Conservation (phyloP, 2,329 filamentous ascomycete genomes). For the Fusarium sp. region DNA sequence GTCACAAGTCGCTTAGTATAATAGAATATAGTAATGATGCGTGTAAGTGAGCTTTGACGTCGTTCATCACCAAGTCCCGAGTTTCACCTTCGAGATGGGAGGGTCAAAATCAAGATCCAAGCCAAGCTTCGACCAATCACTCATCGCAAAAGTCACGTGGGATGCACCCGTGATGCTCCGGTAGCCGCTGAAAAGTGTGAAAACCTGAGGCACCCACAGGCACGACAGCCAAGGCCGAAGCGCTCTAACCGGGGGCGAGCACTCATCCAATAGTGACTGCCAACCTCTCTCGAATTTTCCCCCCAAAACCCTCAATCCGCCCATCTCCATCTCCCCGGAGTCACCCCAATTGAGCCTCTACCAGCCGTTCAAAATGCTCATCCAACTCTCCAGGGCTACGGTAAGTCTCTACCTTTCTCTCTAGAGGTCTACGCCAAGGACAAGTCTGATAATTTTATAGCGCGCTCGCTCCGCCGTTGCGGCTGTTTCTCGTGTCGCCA, state of each 20-base stretch:
- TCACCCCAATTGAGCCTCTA: conserved; percentile 60
- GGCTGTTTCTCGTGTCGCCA: conserved; percentile 59
- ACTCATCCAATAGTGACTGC: conserved; percentile 25
- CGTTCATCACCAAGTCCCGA: background rate
- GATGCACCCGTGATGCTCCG: conserved; percentile 28
- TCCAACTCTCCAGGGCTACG: conserved; percentile 65
- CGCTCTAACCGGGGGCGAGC: conserved; percentile 44
- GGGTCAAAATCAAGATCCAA: conserved; percentile 7
- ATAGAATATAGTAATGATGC: background rate
- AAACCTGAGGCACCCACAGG: conserved; percentile 32
- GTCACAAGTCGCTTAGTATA: background rate
- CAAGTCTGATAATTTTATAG: conserved; percentile 51
- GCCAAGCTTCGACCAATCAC: conserved; percentile 14
- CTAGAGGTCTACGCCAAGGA: background rate
- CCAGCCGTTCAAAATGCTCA: conserved; percentile 64
- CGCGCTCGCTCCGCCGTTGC: conserved; percentile 63
- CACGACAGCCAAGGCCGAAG: conserved; percentile 35
- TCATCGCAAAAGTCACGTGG: conserved; percentile 6
- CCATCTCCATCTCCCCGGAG: conserved; percentile 47
- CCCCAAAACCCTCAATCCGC: conserved; percentile 48
- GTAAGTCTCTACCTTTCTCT: conserved; percentile 54
- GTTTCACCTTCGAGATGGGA: background rate
- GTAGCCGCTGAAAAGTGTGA: background rate
- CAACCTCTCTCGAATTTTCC: conserved; percentile 57
- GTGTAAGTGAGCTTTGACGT: conserved; percentile 17